These are phyloP conservation scores for Fomitopsis serialis DNA, from an alignment of 768 basidiomycete species.

Conservation along the genomic window DNA sequence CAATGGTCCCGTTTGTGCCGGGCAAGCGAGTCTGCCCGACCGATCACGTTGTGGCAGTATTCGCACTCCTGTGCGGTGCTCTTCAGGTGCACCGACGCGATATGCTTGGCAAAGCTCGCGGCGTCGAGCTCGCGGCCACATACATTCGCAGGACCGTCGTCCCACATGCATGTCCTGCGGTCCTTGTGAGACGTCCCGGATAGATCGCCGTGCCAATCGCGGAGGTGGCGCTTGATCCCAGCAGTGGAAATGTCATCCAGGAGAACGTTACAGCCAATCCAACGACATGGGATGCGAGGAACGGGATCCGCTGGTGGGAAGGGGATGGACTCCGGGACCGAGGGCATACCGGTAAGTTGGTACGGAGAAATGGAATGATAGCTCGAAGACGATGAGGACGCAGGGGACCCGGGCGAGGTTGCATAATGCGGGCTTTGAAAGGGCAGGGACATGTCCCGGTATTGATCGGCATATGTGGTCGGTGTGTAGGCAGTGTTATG, in stretches of 20 bases:
- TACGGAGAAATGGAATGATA: neutral
- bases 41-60: neutral
- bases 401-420: neutral
- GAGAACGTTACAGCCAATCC: neutral
- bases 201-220: neutral
- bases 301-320: neutral
- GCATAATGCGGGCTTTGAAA: neutral
- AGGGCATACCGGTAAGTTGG: neutral
- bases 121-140: neutral
- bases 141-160: neutral
- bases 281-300: neutral
- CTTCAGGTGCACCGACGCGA: conserved; percentile 1
- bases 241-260: neutral
- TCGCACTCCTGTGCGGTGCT: neutral
- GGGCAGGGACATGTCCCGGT: neutral
- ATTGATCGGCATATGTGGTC: neutral
- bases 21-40: neutral
- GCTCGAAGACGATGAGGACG: neutral
- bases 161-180: neutral
- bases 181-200: neutral
- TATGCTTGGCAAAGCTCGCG: conserved; percentile 1
- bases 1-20: neutral
- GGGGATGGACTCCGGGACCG: neutral
- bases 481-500: neutral
- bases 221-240: conserved; percentile 1